Conservation (phyloP, 306 rosid genomes). For the Vigna nakashimae region DNA sequence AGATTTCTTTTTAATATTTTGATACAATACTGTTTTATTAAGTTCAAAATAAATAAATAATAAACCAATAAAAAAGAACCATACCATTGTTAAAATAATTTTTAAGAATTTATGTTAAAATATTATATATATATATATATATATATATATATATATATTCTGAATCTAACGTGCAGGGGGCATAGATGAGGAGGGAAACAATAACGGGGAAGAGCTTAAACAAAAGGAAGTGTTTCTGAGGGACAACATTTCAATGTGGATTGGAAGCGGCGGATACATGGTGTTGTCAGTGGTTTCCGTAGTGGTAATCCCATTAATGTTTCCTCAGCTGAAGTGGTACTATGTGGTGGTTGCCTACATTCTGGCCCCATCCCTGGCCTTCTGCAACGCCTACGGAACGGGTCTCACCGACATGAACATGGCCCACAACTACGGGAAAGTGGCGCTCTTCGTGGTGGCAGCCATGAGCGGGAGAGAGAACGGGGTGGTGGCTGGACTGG, state of each 20-base stretch:
- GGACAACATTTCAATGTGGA: slow-evolving; percentile 70
- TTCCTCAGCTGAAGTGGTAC: slow-evolving; percentile 40
- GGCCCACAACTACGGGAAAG: slow-evolving; percentile 82
- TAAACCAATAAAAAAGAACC: too few species aligned
- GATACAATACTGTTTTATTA: too few species aligned
- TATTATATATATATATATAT: background rate
- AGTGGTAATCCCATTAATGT: slow-evolving; percentile 55
- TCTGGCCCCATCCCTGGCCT: slow-evolving; percentile 76
- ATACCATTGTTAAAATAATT: too few species aligned
- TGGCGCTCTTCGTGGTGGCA: slow-evolving; percentile 67
- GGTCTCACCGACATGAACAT: slow-evolving; percentile 82
- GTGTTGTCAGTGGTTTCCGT: slow-evolving; percentile 39
- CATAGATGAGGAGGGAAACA: slow-evolving; percentile 36
- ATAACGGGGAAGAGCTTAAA: slow-evolving; percentile 34
- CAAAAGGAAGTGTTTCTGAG: slow-evolving; percentile 59
- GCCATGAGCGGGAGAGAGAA: slow-evolving; percentile 50
- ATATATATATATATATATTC: too few species aligned
- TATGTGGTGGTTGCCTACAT: slow-evolving; percentile 38
- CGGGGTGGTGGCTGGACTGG: slow-evolving; percentile 47
- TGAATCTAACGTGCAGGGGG: background rate
- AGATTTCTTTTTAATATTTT: too few species aligned
- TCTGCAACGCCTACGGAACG: slow-evolving; percentile 82
- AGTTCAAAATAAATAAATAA: too few species aligned
- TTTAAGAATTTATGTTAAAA: too few species aligned
- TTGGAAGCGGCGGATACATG: slow-evolving; percentile 35